A percentile compares a stretch with the other conserved stretches of the same genome.
These are phyloP conservation scores for Solanum rostratum DNA, from an alignment of 257 asterid genomes.

Conservation along the genomic window DNA sequence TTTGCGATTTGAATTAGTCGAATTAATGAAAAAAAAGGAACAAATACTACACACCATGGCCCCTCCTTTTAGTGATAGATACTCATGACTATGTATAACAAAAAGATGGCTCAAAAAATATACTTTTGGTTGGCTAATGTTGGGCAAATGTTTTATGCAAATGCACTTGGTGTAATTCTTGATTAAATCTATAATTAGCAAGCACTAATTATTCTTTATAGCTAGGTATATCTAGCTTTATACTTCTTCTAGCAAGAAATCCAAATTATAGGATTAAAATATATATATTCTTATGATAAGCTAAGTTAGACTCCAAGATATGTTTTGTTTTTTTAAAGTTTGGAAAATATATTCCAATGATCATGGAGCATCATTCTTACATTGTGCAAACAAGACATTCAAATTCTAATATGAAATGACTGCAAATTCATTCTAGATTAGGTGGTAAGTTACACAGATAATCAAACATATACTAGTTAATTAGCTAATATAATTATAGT, in stretches of 20 bases:
- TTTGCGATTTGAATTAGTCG: not conserved
- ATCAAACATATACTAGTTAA: too few relatives aligned
- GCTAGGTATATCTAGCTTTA: not conserved
- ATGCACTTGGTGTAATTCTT: not conserved
- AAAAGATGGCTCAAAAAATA: not conserved
- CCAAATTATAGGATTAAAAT: not conserved
- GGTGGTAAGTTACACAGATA: too few relatives aligned
- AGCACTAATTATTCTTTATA: not conserved
- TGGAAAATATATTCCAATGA: not conserved
- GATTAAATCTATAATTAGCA: not conserved
- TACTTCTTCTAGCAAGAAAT: not conserved
- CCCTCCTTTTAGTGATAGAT: not conserved
- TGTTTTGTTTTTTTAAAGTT: not conserved
- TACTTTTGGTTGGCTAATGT: not conserved
- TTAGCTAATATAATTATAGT: too few relatives aligned
- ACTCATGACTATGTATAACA: not conserved
- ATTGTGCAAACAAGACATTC: not conserved
- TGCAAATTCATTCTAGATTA: not conserved
- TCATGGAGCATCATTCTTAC: not conserved
- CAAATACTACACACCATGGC: not conserved
- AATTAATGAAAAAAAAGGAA: not conserved
- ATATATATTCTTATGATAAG: not conserved
- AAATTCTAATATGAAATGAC: not conserved
- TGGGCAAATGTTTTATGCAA: not conserved
- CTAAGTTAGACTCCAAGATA: not conserved